phyloP scores from a whole-genome alignment of 331 rosid genomes.

The Arachis monticola region DNA sequence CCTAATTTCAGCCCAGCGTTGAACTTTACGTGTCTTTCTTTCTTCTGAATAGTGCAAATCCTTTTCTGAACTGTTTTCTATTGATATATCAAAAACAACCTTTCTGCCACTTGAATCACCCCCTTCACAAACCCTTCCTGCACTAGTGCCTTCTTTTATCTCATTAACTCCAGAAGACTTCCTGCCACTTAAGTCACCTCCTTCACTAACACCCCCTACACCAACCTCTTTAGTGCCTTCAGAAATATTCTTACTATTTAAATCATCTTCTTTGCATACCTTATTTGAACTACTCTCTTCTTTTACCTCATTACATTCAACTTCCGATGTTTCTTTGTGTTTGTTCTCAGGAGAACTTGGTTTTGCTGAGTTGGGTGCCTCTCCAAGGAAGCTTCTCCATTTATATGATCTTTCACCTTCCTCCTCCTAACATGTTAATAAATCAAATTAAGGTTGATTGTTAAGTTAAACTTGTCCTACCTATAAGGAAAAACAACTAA shows the following conservation, averaged over 20 bases:
- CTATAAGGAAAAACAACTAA: slow-evolving; percentile 17
- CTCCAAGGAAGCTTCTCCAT: slow-evolving; percentile 79
- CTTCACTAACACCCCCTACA: slow-evolving; percentile 39
- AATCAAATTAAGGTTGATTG: slow-evolving; percentile 25
- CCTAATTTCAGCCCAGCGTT: slow-evolving; percentile 67
- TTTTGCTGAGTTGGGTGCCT: slow-evolving; percentile 47
- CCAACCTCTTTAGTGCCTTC: slow-evolving; percentile 35
- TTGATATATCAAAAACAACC: slow-evolving; percentile 44
- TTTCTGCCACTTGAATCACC: slow-evolving; percentile 49
- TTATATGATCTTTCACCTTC: slow-evolving; percentile 75
- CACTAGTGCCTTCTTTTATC: too few species aligned
- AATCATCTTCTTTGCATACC: slow-evolving; percentile 47
- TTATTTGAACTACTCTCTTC: slow-evolving; percentile 45
- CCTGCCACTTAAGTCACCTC: too few species aligned
- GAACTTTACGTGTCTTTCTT: slow-evolving; percentile 50
- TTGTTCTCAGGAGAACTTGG: slow-evolving; percentile 47
- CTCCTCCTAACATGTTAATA: slow-evolving; percentile 69
- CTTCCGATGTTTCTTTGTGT: slow-evolving; percentile 43
- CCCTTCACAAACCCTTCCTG: slow-evolving; percentile 18
- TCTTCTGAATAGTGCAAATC: slow-evolving; percentile 51
- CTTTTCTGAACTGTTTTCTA: slow-evolving; percentile 52
- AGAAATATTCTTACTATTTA: slow-evolving; percentile 38
- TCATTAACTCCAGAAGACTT: too few species aligned
- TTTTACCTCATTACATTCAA: slow-evolving; percentile 49
- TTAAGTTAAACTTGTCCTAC: slow-evolving; percentile 23